Evolutionary conservation across 306 rosid species (phyloP), one percentile per base, ranked within the genome.

Genomic region (Lathyrus oleraceus): DNA sequence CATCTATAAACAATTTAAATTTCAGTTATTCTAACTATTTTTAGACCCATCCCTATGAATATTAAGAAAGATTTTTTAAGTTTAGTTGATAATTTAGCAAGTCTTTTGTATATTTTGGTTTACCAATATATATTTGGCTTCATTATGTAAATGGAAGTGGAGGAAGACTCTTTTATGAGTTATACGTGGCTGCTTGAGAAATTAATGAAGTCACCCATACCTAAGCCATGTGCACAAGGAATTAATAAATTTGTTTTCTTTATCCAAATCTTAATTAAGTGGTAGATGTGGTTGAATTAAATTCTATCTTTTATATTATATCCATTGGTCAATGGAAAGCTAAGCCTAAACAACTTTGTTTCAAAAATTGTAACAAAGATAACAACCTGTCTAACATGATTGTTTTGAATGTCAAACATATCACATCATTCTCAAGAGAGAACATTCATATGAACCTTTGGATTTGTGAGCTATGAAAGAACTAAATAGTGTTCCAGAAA

Each of bases 251-350:
- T 69, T 12, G 43, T 19, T n/a, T 43, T 66, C 0, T 56, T 49
- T 35, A 35, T 16, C 12, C 40, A 44, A 57, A 67, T 40, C 28
- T 47, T 11, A 47, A 40, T 16, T 19, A 13, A 2, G 13, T 4
- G 30, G 28, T 40, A 44, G 3, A 28, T 17, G 30, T 56, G n/a
- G 8, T 56, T 32, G 65, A 60, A 21, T 60, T 35, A n/a, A 32
- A 60, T 60, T 32, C 19, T 60, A 15, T 32, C 10, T 25, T 7
- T 35, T 1, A 35, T 35, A 35, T 32, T 30, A 15, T 32, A 59
- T 59, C 43, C 65, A 59, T 61, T 61, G 9, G 48, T 61, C 67
- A 61, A 61, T 11, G 67, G 28, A 58, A 36, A 61, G 67, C 67
- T 19, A 36, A 16, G 28, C 30, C 28, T 10, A 27, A 35, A 61